Evolutionary conservation across 1,139 yeast species (phyloP), one percentile per base, ranked within the genome.

Genomic region (Taphrina pruni): DNA sequence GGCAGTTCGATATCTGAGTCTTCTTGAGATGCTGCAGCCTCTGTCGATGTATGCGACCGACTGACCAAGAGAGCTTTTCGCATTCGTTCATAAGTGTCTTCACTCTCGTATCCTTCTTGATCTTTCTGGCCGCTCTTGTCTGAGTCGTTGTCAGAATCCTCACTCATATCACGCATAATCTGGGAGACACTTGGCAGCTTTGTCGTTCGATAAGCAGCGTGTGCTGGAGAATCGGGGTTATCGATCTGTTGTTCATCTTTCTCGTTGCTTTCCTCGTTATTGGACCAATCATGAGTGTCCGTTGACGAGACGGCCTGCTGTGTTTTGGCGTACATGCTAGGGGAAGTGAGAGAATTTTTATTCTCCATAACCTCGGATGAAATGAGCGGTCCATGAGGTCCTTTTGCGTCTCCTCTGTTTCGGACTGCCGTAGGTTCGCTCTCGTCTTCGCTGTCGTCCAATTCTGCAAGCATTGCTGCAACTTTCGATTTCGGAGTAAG

Each of bases 1-100:
- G 65, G 35, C 36, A 60, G 14, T 21, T 60, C 65, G 14, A 48
- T 48, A 50, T 60, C 65, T 4, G 65, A 60, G 50, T 50, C 65
- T 20, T 48, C 21, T 17, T 9, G 17, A 38, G 36, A 21, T 14
- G 21, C 51, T 12, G 48, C 48, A 7, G 48, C 8, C 20, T 14
- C 20, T 12, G 20, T 45, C 21, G 51, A 35, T 1, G 39, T 38
- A 6, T 17, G 45, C 11, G 12, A 14, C 2, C n/a, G 36, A 6
- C 32, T 20, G 20, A 43, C 45, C 14, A 60, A 26, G 38, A 60
- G 57, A 9, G 38, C 36, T 20, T 20, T 36, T 1, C 65, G 65
- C 38, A 51, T 20, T 21, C 45, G 41, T 14, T 17, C 54, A 32
- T 62, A 62, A 6, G 66, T 52, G 17, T 17, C 32, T 45, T 45